A percentile compares a stretch with the other conserved stretches of the same genome.
Conservation (phyloP, 2,329 filamentous ascomycete species). For the Claviceps pazoutovae region DNA sequence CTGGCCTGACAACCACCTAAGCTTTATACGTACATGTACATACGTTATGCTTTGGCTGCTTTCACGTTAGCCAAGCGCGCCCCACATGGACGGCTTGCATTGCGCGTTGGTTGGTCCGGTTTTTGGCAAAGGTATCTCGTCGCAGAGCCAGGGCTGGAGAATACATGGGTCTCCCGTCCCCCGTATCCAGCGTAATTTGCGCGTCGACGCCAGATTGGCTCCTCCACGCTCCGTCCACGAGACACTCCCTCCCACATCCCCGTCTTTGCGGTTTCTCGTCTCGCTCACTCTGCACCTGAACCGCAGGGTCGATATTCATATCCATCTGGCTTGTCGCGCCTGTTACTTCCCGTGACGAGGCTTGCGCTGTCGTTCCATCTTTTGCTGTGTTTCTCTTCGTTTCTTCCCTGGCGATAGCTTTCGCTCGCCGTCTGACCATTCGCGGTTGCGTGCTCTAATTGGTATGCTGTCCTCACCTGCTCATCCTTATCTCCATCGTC, state of each 20-base stretch:
- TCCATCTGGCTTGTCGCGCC: slow-evolving; percentile 4
- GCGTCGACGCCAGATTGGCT: not conserved
- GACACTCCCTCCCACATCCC: slow-evolving; percentile 4
- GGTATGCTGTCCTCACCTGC: not conserved
- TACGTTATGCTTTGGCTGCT: no score
- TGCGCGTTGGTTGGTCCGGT: no score
- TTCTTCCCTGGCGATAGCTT: not conserved
- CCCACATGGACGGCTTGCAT: no score
- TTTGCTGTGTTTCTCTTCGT: not conserved
- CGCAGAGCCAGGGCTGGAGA: not conserved
- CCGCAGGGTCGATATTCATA: slow-evolving; percentile 6
- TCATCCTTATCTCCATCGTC: not conserved
- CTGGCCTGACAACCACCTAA: no score
- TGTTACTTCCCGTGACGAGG: slow-evolving; percentile 1
- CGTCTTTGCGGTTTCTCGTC: slow-evolving; percentile 4
- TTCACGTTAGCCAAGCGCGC: no score
- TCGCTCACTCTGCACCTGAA: slow-evolving; percentile 5
- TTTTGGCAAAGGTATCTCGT: not conserved
- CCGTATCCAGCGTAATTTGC: not conserved
- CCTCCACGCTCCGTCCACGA: not conserved
- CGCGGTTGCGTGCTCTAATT: not conserved
- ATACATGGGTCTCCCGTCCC: not conserved
- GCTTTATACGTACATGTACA: no score
- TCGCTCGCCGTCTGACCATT: not conserved
- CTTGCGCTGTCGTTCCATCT: slow-evolving; percentile 1